Conservation (phyloP, 495 filamentous ascomycete species). For the Cercophora sp. region DNA sequence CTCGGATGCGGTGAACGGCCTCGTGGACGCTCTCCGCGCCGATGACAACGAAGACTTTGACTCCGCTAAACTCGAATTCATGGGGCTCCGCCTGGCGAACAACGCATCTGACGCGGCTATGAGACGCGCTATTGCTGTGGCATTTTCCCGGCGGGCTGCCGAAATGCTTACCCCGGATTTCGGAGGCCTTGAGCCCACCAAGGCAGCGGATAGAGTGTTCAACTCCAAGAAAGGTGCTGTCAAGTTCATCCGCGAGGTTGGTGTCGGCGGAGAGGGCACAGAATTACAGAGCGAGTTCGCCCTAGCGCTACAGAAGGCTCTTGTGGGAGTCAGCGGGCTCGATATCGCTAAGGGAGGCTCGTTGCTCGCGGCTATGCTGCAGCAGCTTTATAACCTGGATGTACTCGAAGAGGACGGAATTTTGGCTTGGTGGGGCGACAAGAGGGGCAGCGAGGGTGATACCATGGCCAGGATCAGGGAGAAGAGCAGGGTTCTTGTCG, state of each 20-base stretch:
- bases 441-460: slow-evolving; percentile 56
- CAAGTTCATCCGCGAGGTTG: slow-evolving; percentile 51
- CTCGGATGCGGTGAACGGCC: slow-evolving; percentile 75
- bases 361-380: slow-evolving; percentile 68
- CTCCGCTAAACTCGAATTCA: slow-evolving; percentile 84
- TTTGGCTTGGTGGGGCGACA: slow-evolving; percentile 81
- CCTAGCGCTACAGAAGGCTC: slow-evolving; percentile 74
- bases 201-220: slow-evolving; percentile 61
- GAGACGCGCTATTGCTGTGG: slow-evolving; percentile 76
- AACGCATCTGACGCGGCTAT: slow-evolving; percentile 87
- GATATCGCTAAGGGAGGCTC: slow-evolving; percentile 48
- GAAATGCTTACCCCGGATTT: slow-evolving; percentile 62
- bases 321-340: slow-evolving; percentile 53
- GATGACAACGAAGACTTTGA: slow-evolving; percentile 65
- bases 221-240: slow-evolving; percentile 41
- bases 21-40: slow-evolving; percentile 70
- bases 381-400: slow-evolving; percentile 79
- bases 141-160: slow-evolving; percentile 76
- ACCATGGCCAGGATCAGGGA: slow-evolving; percentile 66
- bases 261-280: slow-evolving; percentile 42
- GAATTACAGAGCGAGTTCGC: slow-evolving; percentile 77
- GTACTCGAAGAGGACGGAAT: slow-evolving; percentile 86
- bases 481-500: slow-evolving; percentile 73
- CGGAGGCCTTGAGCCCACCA: slow-evolving; percentile 49
- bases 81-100: slow-evolving; percentile 77